Evolutionary conservation across 495 filamentous ascomycete species (phyloP), one percentile per base, ranked within the genome.

Genomic region (Lophiostoma macrostomum): DNA sequence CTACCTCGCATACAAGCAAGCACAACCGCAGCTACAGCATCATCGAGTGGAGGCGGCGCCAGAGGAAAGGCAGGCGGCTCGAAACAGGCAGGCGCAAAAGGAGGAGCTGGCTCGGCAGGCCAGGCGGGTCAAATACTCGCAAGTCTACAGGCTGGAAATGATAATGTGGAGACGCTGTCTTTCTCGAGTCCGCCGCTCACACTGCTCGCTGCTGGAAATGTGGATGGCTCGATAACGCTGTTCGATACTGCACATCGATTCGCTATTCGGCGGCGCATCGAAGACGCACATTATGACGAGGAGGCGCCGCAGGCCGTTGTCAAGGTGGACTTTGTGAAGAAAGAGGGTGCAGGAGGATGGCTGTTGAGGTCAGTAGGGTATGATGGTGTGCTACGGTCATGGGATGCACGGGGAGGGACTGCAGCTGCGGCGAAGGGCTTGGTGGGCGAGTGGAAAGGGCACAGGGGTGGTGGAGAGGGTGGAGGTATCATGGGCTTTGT

Each of bases 401-500:
- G 64, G 64, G 62, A 67, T 60, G 49, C 62, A 24, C 53, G 58
- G 50, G 56, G 60, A 34, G 64, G 64, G 11, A 56, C 66, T 32
- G 57, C 64, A n/a, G 68, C 74, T 11, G 71, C 72, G 7, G 73
- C 69, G 28, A 80, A 80, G 44, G 88, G 84, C 24, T 66, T 90
- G 52, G 66, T 85, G 14, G 81, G 79, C 38, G 90, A 95, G 68
- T 91, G 88, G 86, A 85, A 76, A 62, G 90, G 88, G 1, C 89
- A 95, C 62, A 71, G 86, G 44, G 84, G 83, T 18, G 84, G 84
- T 24, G 83, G 85, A 0, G 89, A 95, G 60, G 88, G 87, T 4
- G 89, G 89, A 27, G 91, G 91, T 44, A 86, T 96, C 27, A 72
- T 96, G 67, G 91, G 84, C 0, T 96, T 96, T 67, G 87, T 93